Evolutionary conservation across 805 yeast genomes (phyloP).

Genomic region (Debaryomyces hansenii): DNA sequence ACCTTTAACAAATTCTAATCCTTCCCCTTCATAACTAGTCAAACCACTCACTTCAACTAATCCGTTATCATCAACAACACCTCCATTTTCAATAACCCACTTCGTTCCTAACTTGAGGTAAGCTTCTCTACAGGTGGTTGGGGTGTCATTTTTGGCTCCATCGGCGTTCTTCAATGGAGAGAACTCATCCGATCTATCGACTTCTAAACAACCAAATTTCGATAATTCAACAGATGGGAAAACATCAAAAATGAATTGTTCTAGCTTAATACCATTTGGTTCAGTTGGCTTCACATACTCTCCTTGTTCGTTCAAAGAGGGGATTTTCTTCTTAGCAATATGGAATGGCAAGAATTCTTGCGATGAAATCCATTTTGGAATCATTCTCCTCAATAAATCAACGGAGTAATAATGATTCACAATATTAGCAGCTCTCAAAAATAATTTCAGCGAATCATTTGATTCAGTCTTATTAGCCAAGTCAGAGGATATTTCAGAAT

Average conservation of each 20-base stretch:
- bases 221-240: constrained; percentile 72
- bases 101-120: constrained; percentile 64
- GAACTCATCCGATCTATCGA: constrained; percentile 79
- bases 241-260: constrained; percentile 95
- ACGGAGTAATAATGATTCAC: constrained; percentile 95
- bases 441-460: constrained; percentile 51
- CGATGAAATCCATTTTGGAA: constrained; percentile 70
- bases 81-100: constrained; percentile 80
- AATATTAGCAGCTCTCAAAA: constrained; percentile 91
- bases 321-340: constrained; percentile 88
- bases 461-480: constrained; percentile 67
- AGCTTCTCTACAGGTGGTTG: constrained; percentile 73
- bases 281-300: constrained; percentile 57
- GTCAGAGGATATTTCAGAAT: constrained; percentile 81
- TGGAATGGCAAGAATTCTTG: constrained; percentile 83
- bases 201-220: constrained; percentile 90
- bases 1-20: constrained; percentile 57
- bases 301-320: constrained; percentile 48
- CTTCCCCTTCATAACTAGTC: constrained; percentile 77
- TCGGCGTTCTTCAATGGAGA: constrained; percentile 92
- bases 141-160: constrained; percentile 80
- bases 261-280: constrained; percentile 92
- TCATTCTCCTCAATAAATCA: constrained; percentile 56
- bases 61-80: constrained; percentile 43
- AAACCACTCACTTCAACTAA: constrained; percentile 76